Conservation (phyloP, 805 yeast species). For the Candida nonsorbophila region DNA sequence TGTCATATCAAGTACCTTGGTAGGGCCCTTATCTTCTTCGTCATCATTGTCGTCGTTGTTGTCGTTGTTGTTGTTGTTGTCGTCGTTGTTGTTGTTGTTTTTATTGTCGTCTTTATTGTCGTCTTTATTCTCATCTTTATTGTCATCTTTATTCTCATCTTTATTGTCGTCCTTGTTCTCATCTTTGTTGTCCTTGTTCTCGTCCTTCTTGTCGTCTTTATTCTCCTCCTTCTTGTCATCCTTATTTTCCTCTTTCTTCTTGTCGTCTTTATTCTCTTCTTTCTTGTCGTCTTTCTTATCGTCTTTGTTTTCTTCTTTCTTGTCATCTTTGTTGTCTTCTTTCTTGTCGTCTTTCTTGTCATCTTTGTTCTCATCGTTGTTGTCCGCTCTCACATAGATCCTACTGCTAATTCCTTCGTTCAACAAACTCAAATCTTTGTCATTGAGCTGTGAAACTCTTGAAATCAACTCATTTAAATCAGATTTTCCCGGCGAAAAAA, state of each 20-base stretch:
- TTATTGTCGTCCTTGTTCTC: neutral
- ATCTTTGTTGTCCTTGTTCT: neutral
- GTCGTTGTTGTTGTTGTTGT: neutral
- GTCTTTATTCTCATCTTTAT: constrained; percentile 2
- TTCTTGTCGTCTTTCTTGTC: constrained; percentile 1
- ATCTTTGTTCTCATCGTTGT: constrained; percentile 1
- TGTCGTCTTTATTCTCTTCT: constrained; percentile 1
- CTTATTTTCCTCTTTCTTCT: constrained; percentile 3
- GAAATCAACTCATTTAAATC: too few species aligned
- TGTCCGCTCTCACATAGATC: neutral
- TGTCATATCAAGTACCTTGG: constrained; percentile 7
- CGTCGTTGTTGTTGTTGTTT: constrained; percentile 1
- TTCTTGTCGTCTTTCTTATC: neutral
- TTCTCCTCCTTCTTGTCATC: constrained; percentile 1
- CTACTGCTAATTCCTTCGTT: too few species aligned
- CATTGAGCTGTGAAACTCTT: too few species aligned
- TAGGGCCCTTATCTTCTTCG: constrained; percentile 1
- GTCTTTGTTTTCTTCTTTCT: constrained; percentile 1
- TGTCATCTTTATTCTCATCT: constrained; percentile 1
- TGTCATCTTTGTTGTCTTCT: constrained; percentile 1
- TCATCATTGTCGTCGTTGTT: constrained; percentile 1
- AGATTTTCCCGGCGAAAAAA: too few species aligned
- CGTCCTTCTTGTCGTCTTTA: constrained; percentile 1
- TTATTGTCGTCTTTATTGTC: constrained; percentile 1
- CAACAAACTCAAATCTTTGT: too few species aligned